Evolutionary conservation across 2,329 filamentous ascomycete species (phyloP), one percentile per base, ranked within the genome.

Genomic region (Alternaria sp.): DNA sequence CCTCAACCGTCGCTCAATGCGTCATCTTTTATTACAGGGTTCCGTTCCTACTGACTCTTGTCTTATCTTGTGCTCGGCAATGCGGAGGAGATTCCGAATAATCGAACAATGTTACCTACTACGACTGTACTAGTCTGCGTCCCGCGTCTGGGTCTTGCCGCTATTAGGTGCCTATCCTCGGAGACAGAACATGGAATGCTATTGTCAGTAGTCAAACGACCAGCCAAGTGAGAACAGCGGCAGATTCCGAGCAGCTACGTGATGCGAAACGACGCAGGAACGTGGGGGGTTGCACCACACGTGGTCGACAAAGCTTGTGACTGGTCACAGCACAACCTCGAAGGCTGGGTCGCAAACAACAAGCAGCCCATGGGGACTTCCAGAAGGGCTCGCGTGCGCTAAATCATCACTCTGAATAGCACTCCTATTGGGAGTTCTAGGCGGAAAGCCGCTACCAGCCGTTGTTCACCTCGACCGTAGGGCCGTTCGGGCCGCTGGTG

Each of bases 71-170:
- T 20, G 46, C 25, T 56, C 61, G 59, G 63, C 59, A 61, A 61
- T 56, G 57, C 62, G 63, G 65, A 64, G 58, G 57, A 40, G 46
- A 57, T 55, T 52, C 59, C 60, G 55, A 51, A 60, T 43, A 44
- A 52, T 58, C 32, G 45, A 58, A 59, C 57, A 58, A 53, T 55
- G 45, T 43, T 38, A 53, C 54, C 20, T 52, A 53, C 46, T 44
- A 40, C 50, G 41, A 60, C 28, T 41, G 49, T 54, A 30, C 43
- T 49, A 54, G 43, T 55, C 56, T 40, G 36, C 28, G 16, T 54
- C 50, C n/a, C 40, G 38, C 49, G 32, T 38, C 54, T 18, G 9
- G 34, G 14, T 55, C 30, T 50, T 48, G 16, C 27, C 25, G 30
- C 45, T 34, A 60, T 61, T 63, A 45, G 55, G 22, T 30, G 11